These are phyloP conservation scores for Colletotrichum musicola DNA, from an alignment of 2,329 filamentous ascomycete genomes.

Conservation along the genomic window DNA sequence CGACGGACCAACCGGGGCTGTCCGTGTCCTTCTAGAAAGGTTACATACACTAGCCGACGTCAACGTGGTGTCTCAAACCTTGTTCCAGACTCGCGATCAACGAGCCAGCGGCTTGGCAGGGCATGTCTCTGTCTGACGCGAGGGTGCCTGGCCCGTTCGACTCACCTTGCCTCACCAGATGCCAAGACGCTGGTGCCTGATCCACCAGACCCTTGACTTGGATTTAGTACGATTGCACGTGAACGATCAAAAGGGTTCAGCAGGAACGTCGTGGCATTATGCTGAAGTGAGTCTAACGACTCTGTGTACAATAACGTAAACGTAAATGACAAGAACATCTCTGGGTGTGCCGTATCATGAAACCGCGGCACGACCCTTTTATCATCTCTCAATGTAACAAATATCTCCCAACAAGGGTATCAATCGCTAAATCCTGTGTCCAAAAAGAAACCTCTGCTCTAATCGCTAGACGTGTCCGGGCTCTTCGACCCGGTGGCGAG, in stretches of 20 bases:
- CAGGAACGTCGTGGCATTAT: neutral
- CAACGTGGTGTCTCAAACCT: no score
- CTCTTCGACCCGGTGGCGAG: conserved; percentile 18
- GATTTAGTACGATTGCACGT: neutral
- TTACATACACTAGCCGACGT: no score
- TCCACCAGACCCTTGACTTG: neutral
- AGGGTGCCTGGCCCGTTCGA: no score
- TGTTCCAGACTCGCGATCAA: no score
- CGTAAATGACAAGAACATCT: conserved; percentile 7
- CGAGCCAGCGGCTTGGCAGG: no score
- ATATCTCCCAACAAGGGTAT: conserved; percentile 33
- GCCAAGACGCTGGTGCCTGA: neutral
- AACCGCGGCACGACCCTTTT: neutral
- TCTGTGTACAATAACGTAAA: conserved; percentile 5
- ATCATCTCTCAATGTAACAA: conserved; percentile 7
- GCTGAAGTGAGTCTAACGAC: neutral
- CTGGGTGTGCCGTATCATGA: conserved; percentile 9
- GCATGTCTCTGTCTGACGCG: no score
- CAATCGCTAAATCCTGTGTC: conserved; percentile 34
- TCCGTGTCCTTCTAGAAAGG: no score
- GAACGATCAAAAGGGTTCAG: neutral
- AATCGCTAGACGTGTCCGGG: conserved; percentile 25
- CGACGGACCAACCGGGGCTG: no score
- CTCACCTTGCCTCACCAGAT: neutral
- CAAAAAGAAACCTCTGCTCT: conserved; percentile 2